Percentiles rank a stretch among this genome's conserved stretches.
Evolutionary conservation across 2,329 filamentous ascomycete species (phyloP).

Genomic region (Penicillium sp.): DNA sequence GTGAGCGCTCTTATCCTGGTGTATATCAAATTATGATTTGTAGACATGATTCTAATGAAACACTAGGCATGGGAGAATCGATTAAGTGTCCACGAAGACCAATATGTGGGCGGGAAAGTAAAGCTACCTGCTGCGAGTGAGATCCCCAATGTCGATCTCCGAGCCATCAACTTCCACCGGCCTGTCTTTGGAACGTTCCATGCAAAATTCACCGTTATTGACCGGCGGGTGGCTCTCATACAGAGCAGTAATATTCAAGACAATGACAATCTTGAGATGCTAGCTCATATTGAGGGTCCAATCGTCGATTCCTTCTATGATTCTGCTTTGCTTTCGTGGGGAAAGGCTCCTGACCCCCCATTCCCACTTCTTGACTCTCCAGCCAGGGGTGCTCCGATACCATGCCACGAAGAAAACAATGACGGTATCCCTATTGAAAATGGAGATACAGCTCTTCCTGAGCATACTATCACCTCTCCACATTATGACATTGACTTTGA

Average conservation of each 20-base stretch:
- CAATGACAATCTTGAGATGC: conserved; percentile 75
- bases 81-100: conserved; percentile 49
- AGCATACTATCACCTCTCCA: conserved; percentile 51
- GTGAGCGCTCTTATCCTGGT: conserved; percentile 17
- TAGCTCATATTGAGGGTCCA: conserved; percentile 64
- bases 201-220: conserved; percentile 68
- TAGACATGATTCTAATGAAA: neutral
- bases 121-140: conserved; percentile 55
- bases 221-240: conserved; percentile 59
- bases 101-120: conserved; percentile 52
- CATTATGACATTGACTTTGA: conserved; percentile 57
- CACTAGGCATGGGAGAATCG: conserved; percentile 52
- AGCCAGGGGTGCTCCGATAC: conserved; percentile 30
- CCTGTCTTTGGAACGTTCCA: conserved; percentile 67
- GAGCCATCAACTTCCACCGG: conserved; percentile 65
- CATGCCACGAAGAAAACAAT: conserved; percentile 16
- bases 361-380: conserved; percentile 49
- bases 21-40: neutral
- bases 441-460: conserved; percentile 34
- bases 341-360: conserved; percentile 52
- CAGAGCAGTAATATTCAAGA: conserved; percentile 71
- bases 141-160: conserved; percentile 61
- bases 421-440: conserved; percentile 8
- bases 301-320: conserved; percentile 71
- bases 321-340: conserved; percentile 63